Base-by-base conservation (phyloP, 352 stramenopile species). In the Phytophthora colocasiae region DNA sequence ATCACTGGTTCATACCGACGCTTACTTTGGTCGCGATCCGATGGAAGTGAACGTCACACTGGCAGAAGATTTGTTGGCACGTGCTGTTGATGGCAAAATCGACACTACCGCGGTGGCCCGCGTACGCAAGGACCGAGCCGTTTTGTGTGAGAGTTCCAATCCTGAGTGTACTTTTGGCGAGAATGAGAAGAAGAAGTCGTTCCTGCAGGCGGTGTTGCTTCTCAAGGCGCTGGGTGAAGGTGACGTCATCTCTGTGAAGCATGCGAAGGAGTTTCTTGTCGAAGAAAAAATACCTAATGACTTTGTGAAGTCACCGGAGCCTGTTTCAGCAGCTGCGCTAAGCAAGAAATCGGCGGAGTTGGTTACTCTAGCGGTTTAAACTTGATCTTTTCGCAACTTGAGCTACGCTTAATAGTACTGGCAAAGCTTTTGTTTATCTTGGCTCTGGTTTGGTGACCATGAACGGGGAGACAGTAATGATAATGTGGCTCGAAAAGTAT, bases 261-360 rank as follows among this genome's bases (percentile, higher is more conserved):
- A 71, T 41, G 70, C 55, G 15, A 45, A 53, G 10, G 67, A 59
- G 31, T 84, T 84, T 44, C 27, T 84, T 0, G 39, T 81, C 27
- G 51, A 80, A 6, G 73, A 85, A 39, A 68, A 58, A 41, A 78
- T 85, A 49, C 77, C 73, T 0, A 44, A 17, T 14, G 66, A 75
- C 46, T 71, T 58, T 19, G 50, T 58, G 4, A 72, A 73, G 47
- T 17, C 61, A 2, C 22, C 32, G 44, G 17, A 57, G 6, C 50
- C 67, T 11, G 61, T 75, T 10, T 54, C 61, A 32, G 50, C 67
- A 15, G 61, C 58, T 11, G 44, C 45, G 10, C 52, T 75, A 14
- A 48, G 46, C 10, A 36, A 52, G 19, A 75, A 63, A 9, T 64
- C 55, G 15, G n/a, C 46, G 27, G 58, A 58, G 27, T 45, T 75